These are phyloP conservation scores for Penicillium oxalicum DNA, from an alignment of 2,329 filamentous ascomycete genomes.

Conservation along the genomic window DNA sequence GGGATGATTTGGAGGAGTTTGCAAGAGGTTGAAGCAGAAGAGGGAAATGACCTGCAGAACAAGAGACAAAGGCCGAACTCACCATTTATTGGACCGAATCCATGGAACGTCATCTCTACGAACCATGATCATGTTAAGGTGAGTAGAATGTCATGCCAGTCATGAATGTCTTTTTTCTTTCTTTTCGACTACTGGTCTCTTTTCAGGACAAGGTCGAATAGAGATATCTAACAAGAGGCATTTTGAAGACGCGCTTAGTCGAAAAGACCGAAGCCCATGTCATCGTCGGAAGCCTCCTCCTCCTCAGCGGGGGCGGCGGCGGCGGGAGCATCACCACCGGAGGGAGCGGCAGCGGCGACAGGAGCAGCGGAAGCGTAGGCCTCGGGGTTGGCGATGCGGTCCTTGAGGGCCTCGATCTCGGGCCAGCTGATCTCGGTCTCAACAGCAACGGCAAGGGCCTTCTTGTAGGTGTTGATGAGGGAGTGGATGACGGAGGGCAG, in stretches of 20 bases:
- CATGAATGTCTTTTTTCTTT: conserved; percentile 22
- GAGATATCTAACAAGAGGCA: conserved; percentile 36
- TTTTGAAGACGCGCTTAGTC: conserved; percentile 44
- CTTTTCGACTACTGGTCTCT: conserved; percentile 27
- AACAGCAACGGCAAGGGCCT: conserved; percentile 76
- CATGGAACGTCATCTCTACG: conserved; percentile 30
- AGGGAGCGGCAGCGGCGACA: conserved; percentile 52
- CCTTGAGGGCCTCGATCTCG: conserved; percentile 96
- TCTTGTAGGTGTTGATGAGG: conserved; percentile 97
- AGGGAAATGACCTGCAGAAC: conserved; percentile 7
- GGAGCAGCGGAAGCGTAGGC: conserved; percentile 84
- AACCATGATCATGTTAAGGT: conserved; percentile 24
- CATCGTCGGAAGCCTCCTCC: conserved; percentile 60
- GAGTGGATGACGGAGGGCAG: conserved; percentile 95
- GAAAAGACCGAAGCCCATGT: conserved; percentile 73
- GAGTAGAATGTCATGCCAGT: conserved; percentile 19
- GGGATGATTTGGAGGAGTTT: conserved; percentile 7
- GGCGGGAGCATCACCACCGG: conserved; percentile 47
- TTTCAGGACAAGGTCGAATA: conserved; percentile 25
- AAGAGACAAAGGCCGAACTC: conserved; percentile 11
- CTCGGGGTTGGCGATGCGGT: conserved; percentile 98
- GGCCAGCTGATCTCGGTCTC: conserved; percentile 90
- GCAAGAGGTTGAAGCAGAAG: neutral
- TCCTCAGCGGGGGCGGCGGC: conserved; percentile 57
- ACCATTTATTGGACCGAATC: conserved; percentile 24